These are phyloP conservation scores for Oryza meyeriana DNA, from an alignment of 176 grass and related monocot species.

Conservation along the genomic window DNA sequence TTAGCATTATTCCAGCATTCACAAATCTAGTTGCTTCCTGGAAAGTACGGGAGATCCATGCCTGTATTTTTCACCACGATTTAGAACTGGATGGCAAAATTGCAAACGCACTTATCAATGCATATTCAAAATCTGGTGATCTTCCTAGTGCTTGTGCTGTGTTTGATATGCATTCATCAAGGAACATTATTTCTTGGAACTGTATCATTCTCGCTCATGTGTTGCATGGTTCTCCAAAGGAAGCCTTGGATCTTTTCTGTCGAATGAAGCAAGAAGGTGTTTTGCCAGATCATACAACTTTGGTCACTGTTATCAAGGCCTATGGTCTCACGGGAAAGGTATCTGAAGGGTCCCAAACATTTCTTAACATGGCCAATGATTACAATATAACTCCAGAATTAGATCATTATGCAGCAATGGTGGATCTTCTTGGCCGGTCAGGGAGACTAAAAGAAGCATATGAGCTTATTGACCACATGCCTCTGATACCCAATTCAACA, in stretches of 20 bases:
- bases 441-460: conserved; percentile 64
- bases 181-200: conserved; percentile 72
- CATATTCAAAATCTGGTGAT: conserved; percentile 69
- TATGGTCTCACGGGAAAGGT: conserved; percentile 54
- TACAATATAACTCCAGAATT: conserved; percentile 50
- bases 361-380: conserved; percentile 46
- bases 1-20: conserved; percentile 72
- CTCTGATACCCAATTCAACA: conserved; percentile 47
- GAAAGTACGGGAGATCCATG: conserved; percentile 70
- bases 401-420: conserved; percentile 66
- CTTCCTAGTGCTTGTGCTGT: conserved; percentile 49
- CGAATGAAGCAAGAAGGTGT: conserved; percentile 52
- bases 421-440: conserved; percentile 58
- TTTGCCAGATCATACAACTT: conserved; percentile 52
- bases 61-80: conserved; percentile 49
- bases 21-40: conserved; percentile 50
- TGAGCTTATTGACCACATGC: conserved; percentile 60
- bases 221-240: conserved; percentile 50
- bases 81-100: conserved; percentile 55
- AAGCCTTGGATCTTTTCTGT: conserved; percentile 40
- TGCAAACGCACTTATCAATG: conserved; percentile 62
- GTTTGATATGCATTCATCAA: conserved; percentile 54
- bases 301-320: conserved; percentile 58
- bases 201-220: conserved; percentile 58
- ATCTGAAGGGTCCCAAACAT: conserved; percentile 45